phyloP scores from a whole-genome alignment of 2,329 filamentous ascomycete species.

The Fusarium dimerum region DNA sequence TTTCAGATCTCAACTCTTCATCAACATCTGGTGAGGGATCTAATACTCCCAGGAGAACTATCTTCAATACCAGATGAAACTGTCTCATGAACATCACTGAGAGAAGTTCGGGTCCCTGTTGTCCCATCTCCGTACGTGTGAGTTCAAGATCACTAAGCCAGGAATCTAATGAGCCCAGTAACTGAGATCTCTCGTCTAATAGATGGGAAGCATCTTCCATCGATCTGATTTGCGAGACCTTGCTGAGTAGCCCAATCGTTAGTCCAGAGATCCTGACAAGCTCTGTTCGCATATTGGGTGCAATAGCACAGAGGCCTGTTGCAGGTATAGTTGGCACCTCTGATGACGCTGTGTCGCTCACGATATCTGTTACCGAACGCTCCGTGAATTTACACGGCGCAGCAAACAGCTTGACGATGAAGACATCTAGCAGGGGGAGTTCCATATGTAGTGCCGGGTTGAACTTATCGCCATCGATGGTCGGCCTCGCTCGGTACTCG shows the following conservation, averaged over 20 bases:
- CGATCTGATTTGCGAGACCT: slow-evolving; percentile 29
- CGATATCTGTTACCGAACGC: slow-evolving; percentile 16
- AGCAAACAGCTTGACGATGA: slow-evolving; percentile 44
- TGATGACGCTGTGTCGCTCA: slow-evolving; percentile 17
- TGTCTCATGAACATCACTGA: slow-evolving; percentile 37
- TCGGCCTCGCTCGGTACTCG: slow-evolving; percentile 41
- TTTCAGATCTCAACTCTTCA: slow-evolving; percentile 32
- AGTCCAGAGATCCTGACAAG: slow-evolving; percentile 35
- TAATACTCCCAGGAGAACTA: slow-evolving; percentile 36
- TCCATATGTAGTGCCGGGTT: slow-evolving; percentile 33
- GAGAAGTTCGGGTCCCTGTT: slow-evolving; percentile 26
- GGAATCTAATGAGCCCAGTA: slow-evolving; percentile 34
- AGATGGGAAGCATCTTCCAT: slow-evolving; percentile 25
- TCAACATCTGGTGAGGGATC: slow-evolving; percentile 30
- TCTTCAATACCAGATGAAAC: slow-evolving; percentile 36
- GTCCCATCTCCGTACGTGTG: slow-evolving; percentile 16
- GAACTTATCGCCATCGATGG: slow-evolving; percentile 29
- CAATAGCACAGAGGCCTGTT: slow-evolving; percentile 33
- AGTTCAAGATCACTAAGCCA: slow-evolving; percentile 36
- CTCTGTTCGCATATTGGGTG: slow-evolving; percentile 38
- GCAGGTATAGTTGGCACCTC: slow-evolving; percentile 19
- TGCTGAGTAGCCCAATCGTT: slow-evolving; percentile 35
- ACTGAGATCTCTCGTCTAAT: slow-evolving; percentile 30
- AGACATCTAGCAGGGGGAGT: slow-evolving; percentile 42
- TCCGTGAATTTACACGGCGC: slow-evolving; percentile 45